These are phyloP conservation scores for Umbelopsis sp. DNA, from an alignment of 192 early-diverging fungal genomes.

Conservation along the genomic window DNA sequence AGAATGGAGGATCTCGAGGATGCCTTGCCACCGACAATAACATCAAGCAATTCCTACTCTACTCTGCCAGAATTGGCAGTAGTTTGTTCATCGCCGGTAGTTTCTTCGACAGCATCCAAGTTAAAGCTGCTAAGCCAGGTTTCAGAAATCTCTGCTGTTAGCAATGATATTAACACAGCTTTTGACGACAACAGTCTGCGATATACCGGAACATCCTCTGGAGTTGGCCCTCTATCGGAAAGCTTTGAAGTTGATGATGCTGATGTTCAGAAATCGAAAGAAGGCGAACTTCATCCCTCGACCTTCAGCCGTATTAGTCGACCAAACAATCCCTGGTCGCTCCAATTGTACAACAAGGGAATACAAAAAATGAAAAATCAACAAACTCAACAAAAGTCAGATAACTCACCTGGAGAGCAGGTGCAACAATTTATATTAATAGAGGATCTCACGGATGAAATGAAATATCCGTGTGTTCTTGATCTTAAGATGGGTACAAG, in stretches of 20 bases:
- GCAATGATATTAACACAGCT: background rate
- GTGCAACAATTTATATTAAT: conserved; percentile 85
- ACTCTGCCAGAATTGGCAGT: background rate
- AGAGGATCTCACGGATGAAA: conserved; percentile 89
- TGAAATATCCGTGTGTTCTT: conserved; percentile 91
- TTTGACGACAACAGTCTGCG: background rate
- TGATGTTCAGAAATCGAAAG: background rate
- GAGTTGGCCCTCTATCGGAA: conserved; percentile 1
- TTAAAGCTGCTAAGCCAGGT: no score
- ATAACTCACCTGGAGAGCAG: background rate
- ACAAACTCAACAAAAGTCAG: background rate
- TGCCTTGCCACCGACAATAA: background rate
- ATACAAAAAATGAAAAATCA: conserved; percentile 27
- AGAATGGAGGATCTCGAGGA: conserved; percentile 32
- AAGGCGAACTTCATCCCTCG: background rate
- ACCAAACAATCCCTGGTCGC: conserved; percentile 35
- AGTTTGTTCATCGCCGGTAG: background rate
- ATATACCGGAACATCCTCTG: background rate
- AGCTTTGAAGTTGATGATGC: background rate
- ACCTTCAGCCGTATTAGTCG: conserved; percentile 6
- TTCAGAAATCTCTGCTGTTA: no score
- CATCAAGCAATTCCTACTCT: background rate
- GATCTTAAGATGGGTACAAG: conserved; percentile 99
- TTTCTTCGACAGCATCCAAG: background rate
- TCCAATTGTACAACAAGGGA: conserved; percentile 30